A percentile compares a stretch with the other conserved stretches of the same genome.
These are phyloP conservation scores for Samsoniella hepiali DNA, from an alignment of 2,329 filamentous ascomycete species.

Conservation along the genomic window DNA sequence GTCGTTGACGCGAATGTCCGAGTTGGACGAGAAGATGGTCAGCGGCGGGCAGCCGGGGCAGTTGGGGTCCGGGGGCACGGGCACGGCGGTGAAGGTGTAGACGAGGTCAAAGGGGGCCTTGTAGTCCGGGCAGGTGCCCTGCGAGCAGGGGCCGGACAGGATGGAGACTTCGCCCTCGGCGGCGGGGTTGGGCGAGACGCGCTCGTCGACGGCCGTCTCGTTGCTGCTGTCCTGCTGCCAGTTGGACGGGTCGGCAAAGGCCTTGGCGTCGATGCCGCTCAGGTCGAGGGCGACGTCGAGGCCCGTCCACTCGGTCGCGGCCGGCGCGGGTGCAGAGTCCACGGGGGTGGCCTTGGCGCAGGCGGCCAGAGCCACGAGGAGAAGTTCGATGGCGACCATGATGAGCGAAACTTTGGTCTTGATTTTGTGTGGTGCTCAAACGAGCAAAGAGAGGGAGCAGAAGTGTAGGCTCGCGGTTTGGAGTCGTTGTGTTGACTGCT, in stretches of 20 bases:
- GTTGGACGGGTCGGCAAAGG: background rate
- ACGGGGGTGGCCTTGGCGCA: background rate
- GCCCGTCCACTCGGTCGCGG: background rate
- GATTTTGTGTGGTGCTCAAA: background rate
- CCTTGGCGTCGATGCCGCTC: conserved; percentile 2
- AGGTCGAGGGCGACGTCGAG: background rate
- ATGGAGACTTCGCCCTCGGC: background rate
- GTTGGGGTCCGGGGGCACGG: background rate
- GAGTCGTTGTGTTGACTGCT: background rate
- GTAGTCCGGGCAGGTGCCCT: conserved; percentile 21
- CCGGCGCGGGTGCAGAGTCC: background rate
- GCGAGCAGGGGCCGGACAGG: conserved; percentile 11
- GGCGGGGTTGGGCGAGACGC: background rate
- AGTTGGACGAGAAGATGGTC: conserved; percentile 15
- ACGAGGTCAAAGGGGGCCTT: conserved; percentile 16
- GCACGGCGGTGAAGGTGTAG: conserved; percentile 13
- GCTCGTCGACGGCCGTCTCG: background rate
- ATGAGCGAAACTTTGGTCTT: background rate
- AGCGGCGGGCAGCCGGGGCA: conserved; percentile 13
- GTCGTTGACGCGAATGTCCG: conserved; percentile 17
- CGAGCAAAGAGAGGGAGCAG: background rate
- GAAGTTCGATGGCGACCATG: background rate
- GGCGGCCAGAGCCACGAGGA: background rate
- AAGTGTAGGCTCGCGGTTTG: background rate
- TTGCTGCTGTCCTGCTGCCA: background rate